Evolutionary conservation across 139 green algal genomes (phyloP).

Genomic region (Coelastrella sp.): DNA sequence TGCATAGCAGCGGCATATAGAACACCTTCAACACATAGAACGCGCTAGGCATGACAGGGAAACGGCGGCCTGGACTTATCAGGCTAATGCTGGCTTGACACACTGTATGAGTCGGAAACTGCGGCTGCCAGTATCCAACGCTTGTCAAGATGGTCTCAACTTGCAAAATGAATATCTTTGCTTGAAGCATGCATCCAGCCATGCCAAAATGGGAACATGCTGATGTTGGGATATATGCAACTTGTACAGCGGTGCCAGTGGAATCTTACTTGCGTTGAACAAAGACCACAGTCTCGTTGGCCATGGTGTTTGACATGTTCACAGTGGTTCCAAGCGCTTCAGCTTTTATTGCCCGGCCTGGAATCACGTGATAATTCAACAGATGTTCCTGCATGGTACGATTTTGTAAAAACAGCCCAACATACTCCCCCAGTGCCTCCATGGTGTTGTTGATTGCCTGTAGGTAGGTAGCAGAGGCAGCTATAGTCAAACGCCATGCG

Average conservation of each 20-base stretch:
- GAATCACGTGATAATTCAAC: conserved; percentile 24
- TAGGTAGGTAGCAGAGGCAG: too few relatives aligned
- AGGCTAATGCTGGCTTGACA: too few relatives aligned
- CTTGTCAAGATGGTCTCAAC: too few relatives aligned
- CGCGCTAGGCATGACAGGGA: not conserved
- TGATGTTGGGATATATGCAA: not conserved
- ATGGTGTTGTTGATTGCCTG: conserved; percentile 24
- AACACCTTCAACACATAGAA: too few relatives aligned
- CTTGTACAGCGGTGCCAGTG: not conserved
- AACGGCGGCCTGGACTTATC: too few relatives aligned
- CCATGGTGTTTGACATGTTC: not conserved
- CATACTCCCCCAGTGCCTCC: not conserved
- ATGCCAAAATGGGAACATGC: not conserved
- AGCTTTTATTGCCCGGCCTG: not conserved
- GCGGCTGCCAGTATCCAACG: too few relatives aligned
- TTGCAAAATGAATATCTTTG: too few relatives aligned
- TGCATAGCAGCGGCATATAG: not conserved
- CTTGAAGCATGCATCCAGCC: not conserved
- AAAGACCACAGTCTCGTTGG: conserved; percentile 25
- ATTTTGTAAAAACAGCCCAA: conserved; percentile 32
- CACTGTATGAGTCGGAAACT: too few relatives aligned
- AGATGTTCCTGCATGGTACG: conserved; percentile 14
- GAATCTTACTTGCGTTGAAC: not conserved
- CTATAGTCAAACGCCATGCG: too few relatives aligned
- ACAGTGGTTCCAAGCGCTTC: not conserved